These are phyloP conservation scores for Cryptosporidium canis DNA, from an alignment of 169 alveolate species.

Conservation along the genomic window DNA sequence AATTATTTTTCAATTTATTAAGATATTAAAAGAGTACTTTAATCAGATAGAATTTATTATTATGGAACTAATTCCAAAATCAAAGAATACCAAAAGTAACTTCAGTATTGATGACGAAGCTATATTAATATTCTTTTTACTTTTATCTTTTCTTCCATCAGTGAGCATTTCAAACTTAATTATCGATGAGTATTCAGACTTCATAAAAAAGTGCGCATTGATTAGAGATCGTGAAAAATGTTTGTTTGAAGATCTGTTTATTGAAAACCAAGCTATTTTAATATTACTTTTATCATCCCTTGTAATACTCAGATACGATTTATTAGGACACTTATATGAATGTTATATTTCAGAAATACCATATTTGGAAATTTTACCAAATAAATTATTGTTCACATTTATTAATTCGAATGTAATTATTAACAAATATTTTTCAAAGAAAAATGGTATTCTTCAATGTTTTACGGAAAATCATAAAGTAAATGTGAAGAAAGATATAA, in stretches of 20 bases:
- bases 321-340: background rate
- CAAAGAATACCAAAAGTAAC: background rate
- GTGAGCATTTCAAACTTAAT: background rate
- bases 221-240: conserved; percentile 14
- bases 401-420: conserved; percentile 16
- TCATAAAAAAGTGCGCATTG: background rate
- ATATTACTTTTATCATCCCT: conserved; percentile 24
- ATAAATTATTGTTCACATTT: conserved; percentile 32
- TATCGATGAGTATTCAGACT: background rate
- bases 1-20: conserved; percentile 9
- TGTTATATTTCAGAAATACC: background rate
- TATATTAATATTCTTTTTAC: background rate
- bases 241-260: conserved; percentile 45
- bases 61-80: conserved; percentile 10
- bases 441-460: background rate
- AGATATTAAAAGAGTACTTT: conserved; percentile 35
- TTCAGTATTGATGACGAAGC: conserved; percentile 1
- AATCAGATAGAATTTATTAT: conserved; percentile 41
- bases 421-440: conserved; percentile 41
- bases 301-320: conserved; percentile 15
- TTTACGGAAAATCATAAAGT: background rate
- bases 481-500: background rate
- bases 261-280: conserved; percentile 42
- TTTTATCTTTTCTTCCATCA: conserved; percentile 44
- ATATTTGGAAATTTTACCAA: conserved; percentile 30